A percentile compares a stretch with the other conserved stretches of the same genome.
Conservation (phyloP, 495 filamentous ascomycete species). For the Neurospora sp. region DNA sequence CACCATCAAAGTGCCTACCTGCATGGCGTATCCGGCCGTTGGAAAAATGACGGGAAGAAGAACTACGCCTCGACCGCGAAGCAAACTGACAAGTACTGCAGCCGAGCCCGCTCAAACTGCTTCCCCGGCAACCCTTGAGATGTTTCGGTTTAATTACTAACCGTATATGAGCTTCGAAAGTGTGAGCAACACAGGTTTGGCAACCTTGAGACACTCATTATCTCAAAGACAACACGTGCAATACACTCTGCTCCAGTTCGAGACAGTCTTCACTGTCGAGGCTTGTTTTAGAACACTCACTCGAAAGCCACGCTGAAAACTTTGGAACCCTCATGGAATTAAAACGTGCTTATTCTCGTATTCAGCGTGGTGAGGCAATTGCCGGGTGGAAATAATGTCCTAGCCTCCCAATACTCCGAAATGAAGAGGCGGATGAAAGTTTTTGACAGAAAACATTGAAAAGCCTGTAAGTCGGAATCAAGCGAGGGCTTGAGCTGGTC, state of each 20-base stretch:
- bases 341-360: background rate
- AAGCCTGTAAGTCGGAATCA: background rate
- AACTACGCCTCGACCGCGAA: background rate
- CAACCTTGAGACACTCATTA: slow-evolving; percentile 13
- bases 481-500: slow-evolving; percentile 1
- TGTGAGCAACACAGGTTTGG: background rate
- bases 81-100: background rate
- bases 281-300: background rate
- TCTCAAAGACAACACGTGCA: slow-evolving; percentile 18
- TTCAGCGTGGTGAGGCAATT: background rate
- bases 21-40: background rate
- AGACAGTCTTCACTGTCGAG: slow-evolving; percentile 12
- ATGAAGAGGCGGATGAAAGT: background rate
- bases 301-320: background rate
- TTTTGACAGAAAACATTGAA: background rate
- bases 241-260: slow-evolving; percentile 8
- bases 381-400: background rate
- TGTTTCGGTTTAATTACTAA: slow-evolving; percentile 17
- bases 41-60: background rate
- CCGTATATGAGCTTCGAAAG: background rate
- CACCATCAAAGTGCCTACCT: background rate
- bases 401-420: background rate
- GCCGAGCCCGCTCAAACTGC: background rate
- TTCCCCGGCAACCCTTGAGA: background rate
- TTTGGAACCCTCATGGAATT: background rate